A percentile compares a stretch with the other conserved stretches of the same genome.
These are phyloP conservation scores for Phytophthora sansomeana DNA, from an alignment of 352 stramenopile genomes.

Conservation along the genomic window DNA sequence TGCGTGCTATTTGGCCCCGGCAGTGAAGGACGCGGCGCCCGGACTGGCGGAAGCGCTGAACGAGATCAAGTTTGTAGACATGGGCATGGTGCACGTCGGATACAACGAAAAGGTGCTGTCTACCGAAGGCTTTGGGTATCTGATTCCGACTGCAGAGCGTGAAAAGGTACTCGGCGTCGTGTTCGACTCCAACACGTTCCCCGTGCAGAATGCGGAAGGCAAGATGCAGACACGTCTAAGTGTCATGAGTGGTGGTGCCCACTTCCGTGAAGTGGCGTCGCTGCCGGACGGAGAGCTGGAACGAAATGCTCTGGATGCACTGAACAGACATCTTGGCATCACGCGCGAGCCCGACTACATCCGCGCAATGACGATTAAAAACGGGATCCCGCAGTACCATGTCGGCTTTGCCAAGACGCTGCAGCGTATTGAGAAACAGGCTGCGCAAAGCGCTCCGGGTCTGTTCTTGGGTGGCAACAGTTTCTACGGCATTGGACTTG, in stretches of 20 bases:
- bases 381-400: conserved; percentile 89
- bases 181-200: conserved; percentile 91
- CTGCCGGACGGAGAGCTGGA: conserved; percentile 61
- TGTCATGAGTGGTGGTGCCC: conserved; percentile 86
- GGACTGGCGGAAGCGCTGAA: conserved; percentile 56
- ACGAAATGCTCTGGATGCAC: conserved; percentile 64
- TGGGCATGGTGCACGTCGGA: conserved; percentile 86
- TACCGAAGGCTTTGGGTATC: conserved; percentile 86
- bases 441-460: conserved; percentile 43
- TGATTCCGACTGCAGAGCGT: conserved; percentile 77
- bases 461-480: conserved; percentile 83
- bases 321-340: conserved; percentile 82
- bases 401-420: conserved; percentile 79
- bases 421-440: conserved; percentile 62
- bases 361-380: conserved; percentile 55
- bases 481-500: conserved; percentile 89
- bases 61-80: conserved; percentile 80
- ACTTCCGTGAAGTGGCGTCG: conserved; percentile 67
- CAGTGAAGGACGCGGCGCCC: conserved; percentile 54
- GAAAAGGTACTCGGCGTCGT: conserved; percentile 84
- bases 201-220: conserved; percentile 66
- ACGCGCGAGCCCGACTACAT: conserved; percentile 60
- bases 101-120: conserved; percentile 68
- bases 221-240: conserved; percentile 75
- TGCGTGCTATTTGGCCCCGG: conserved; percentile 59